phyloP scores from a whole-genome alignment of 441 rosid genomes.

The Arabidopsis lyrata region DNA sequence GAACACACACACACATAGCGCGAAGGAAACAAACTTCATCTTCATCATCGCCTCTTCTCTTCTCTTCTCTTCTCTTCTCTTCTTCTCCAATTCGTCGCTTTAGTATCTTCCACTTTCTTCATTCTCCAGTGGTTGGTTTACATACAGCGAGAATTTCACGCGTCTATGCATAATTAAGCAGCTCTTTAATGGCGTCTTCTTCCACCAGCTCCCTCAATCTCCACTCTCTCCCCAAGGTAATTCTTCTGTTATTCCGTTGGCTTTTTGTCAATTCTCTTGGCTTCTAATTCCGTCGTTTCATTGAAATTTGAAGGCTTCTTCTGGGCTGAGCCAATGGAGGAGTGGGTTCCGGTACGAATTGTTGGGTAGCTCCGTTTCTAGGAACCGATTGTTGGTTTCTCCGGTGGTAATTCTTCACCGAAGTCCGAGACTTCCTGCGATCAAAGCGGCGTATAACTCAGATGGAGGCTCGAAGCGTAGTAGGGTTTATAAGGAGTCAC shows the following conservation, averaged over 20 bases:
- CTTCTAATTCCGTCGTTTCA: neutral
- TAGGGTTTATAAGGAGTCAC: conserved; percentile 68
- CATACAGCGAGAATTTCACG: conserved; percentile 1
- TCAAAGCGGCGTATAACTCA: conserved; percentile 56
- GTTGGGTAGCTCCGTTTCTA: conserved; percentile 33
- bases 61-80: conserved; percentile 14
- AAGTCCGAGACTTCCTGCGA: conserved; percentile 51
- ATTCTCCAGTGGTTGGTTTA: neutral
- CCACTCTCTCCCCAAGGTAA: conserved; percentile 44
- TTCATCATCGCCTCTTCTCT: conserved; percentile 19
- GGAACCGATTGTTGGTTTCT: conserved; percentile 39
- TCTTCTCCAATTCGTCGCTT: conserved; percentile 36
- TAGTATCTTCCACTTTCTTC: neutral
- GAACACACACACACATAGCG: conserved; percentile 35
- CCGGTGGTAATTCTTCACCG: conserved; percentile 38
- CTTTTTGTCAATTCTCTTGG: neutral
- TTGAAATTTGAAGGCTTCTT: conserved; percentile 39
- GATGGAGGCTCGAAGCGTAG: conserved; percentile 61
- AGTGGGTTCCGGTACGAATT: conserved; percentile 42
- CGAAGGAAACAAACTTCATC: conserved; percentile 44
- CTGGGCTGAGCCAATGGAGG: conserved; percentile 37
- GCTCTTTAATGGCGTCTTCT: conserved; percentile 39
- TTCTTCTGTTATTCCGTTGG: neutral
- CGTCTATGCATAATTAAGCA: conserved; percentile 21
- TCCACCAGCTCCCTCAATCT: conserved; percentile 44